These are phyloP conservation scores for Sicyos edulis DNA, from an alignment of 306 rosid species.

Conservation along the genomic window DNA sequence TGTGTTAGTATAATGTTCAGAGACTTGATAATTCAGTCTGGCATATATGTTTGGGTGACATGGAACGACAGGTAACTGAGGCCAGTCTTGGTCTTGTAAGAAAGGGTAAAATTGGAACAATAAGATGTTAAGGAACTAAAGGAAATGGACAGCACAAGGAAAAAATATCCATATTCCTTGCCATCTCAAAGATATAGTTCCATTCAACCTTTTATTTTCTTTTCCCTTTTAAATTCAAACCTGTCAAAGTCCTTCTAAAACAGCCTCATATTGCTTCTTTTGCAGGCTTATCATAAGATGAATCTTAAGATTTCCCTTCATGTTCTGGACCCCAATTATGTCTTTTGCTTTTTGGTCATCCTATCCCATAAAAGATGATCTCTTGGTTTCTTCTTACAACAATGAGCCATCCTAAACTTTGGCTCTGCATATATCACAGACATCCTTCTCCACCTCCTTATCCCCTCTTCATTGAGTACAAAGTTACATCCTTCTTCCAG, in stretches of 20 bases:
- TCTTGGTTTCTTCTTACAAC: slow-evolving; percentile 32
- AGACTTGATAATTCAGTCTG: not conserved
- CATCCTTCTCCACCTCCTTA: too few species aligned
- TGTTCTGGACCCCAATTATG: slow-evolving; percentile 42
- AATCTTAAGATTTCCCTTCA: slow-evolving; percentile 65
- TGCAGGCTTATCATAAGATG: slow-evolving; percentile 74
- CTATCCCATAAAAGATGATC: slow-evolving; percentile 54
- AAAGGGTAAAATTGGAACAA: slow-evolving; percentile 36
- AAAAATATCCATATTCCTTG: slow-evolving; percentile 12
- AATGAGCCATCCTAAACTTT: too few species aligned
- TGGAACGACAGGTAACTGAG: not conserved
- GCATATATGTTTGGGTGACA: too few species aligned
- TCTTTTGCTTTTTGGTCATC: slow-evolving; percentile 54
- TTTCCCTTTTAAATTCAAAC: slow-evolving; percentile 48
- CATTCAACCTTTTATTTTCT: slow-evolving; percentile 30
- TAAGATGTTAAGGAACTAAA: not conserved
- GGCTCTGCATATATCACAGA: not conserved
- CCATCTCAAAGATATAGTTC: too few species aligned
- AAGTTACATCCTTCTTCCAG: slow-evolving; percentile 24
- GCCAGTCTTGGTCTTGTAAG: slow-evolving; percentile 19
- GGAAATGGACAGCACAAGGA: slow-evolving; percentile 19
- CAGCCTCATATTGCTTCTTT: slow-evolving; percentile 74
- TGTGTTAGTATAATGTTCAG: not conserved
- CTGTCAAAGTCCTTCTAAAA: slow-evolving; percentile 71
- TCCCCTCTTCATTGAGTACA: too few species aligned